Percentiles rank a stretch among this genome's conserved stretches.
Evolutionary conservation across 2,329 filamentous ascomycete genomes (phyloP).

Genomic region (Stachybotrys chlorohalonatus): DNA sequence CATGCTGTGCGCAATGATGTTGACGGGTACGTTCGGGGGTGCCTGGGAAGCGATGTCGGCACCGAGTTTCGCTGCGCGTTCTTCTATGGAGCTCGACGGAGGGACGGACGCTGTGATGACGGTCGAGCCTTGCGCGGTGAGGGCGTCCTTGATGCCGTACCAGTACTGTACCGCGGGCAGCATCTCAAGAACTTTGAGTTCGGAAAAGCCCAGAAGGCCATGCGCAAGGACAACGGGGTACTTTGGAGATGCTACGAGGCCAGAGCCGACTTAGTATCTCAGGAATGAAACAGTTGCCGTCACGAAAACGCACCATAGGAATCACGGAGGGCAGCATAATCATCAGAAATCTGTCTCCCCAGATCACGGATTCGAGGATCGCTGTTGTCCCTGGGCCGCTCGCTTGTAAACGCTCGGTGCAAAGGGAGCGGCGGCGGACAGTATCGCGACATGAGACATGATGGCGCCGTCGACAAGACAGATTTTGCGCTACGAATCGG

Average conservation of each 20-base stretch:
- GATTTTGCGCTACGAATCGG: neutral
- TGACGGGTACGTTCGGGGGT: constrained; percentile 44
- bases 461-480: neutral
- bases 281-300: neutral
- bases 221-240: constrained; percentile 57
- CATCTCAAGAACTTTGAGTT: constrained; percentile 40
- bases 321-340: constrained; percentile 35
- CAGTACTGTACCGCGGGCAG: constrained; percentile 54
- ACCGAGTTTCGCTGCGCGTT: constrained; percentile 49
- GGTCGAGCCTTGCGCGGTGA: constrained; percentile 40
- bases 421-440: neutral
- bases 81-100: constrained; percentile 50
- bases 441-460: neutral
- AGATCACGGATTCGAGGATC: constrained; percentile 32
- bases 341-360: constrained; percentile 33
- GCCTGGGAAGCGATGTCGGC: constrained; percentile 38
- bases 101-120: constrained; percentile 55
- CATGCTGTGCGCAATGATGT: constrained; percentile 66
- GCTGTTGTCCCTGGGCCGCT: constrained; percentile 7
- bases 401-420: constrained; percentile 5
- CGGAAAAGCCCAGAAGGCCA: constrained; percentile 54
- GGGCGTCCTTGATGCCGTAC: constrained; percentile 52
- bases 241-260: constrained; percentile 33
- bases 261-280: neutral
- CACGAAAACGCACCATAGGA: constrained; percentile 28